These are phyloP conservation scores for Ogataea degrootiae DNA, from an alignment of 805 yeast species.

Conservation along the genomic window DNA sequence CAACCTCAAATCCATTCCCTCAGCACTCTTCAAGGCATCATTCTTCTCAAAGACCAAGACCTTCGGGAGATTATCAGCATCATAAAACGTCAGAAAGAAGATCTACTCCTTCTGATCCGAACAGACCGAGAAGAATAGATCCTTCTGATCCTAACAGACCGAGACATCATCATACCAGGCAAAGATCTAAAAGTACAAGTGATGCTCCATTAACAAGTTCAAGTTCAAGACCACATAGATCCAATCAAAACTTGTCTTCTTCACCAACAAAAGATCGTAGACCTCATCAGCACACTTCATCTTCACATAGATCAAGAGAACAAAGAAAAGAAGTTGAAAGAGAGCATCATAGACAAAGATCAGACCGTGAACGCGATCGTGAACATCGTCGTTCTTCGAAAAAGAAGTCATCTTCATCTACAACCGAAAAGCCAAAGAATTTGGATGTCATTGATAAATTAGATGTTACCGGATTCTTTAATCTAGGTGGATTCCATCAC, in stretches of 20 bases:
- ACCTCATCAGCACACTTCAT: too few species aligned
- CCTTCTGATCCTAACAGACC: slow-evolving; percentile 21
- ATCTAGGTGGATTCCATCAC: slow-evolving; percentile 92
- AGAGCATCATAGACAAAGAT: slow-evolving; percentile 16
- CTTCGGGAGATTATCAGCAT: neutral
- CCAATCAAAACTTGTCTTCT: slow-evolving; percentile 6
- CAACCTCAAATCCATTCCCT: slow-evolving; percentile 26
- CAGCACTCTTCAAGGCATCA: slow-evolving; percentile 8
- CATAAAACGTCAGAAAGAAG: slow-evolving; percentile 6
- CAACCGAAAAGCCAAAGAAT: slow-evolving; percentile 57
- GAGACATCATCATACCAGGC: slow-evolving; percentile 20
- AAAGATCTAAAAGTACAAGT: slow-evolving; percentile 29
- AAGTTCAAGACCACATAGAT: slow-evolving; percentile 1
- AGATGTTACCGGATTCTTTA: slow-evolving; percentile 93
- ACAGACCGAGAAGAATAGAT: slow-evolving; percentile 16
- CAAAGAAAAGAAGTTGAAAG: slow-evolving; percentile 15
- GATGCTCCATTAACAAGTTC: slow-evolving; percentile 11
- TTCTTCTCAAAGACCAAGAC: neutral
- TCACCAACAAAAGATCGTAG: slow-evolving; percentile 12
- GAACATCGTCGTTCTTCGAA: slow-evolving; percentile 24
- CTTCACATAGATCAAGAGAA: slow-evolving; percentile 9
- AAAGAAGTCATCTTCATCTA: slow-evolving; percentile 32
- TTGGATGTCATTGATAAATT: slow-evolving; percentile 92
- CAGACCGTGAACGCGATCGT: slow-evolving; percentile 10
- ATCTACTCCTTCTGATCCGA: slow-evolving; percentile 4